Evolutionary conservation across 2,329 filamentous ascomycete genomes (phyloP).

Genomic region (Colletotrichum filicis): DNA sequence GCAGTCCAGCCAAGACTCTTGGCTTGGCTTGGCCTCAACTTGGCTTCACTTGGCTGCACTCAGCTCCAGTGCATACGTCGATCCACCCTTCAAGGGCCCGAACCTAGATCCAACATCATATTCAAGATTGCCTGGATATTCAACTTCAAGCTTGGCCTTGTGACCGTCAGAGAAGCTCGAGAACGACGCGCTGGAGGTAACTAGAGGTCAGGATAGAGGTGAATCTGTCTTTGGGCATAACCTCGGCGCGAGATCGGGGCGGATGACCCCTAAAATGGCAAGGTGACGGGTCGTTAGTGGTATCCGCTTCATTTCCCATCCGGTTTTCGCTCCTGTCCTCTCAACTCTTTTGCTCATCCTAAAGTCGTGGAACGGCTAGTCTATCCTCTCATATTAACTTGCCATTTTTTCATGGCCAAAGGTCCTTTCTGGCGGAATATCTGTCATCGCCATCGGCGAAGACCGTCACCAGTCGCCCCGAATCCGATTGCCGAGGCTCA

Average conservation of each 20-base stretch:
- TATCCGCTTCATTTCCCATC: not conserved
- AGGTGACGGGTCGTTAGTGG: not conserved
- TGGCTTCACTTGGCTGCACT: constrained; percentile 12
- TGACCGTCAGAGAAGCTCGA: not conserved
- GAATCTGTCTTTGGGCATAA: not conserved
- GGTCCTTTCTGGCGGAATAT: not conserved
- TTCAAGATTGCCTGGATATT: not conserved
- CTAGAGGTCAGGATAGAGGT: not conserved
- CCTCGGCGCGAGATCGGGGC: not conserved
- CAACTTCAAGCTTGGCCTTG: not conserved
- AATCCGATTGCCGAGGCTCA: not conserved
- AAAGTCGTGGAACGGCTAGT: too few species aligned
- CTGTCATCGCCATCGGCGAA: not conserved
- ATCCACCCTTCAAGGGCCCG: constrained; percentile 1
- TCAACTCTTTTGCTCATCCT: not conserved
- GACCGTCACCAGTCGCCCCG: not conserved
- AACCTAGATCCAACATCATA: constrained; percentile 27
- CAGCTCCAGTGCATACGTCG: not conserved
- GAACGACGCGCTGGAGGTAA: not conserved
- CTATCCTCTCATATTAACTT: too few species aligned
- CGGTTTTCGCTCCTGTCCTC: not conserved
- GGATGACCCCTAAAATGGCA: not conserved
- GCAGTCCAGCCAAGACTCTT: constrained; percentile 18
- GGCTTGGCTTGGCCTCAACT: constrained; percentile 1
- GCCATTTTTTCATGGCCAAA: not conserved